Evolutionary conservation across 1,284 basidiomycete species (phyloP), one percentile per base, ranked within the genome.

Genomic region (Apiotrichum domesticum): DNA sequence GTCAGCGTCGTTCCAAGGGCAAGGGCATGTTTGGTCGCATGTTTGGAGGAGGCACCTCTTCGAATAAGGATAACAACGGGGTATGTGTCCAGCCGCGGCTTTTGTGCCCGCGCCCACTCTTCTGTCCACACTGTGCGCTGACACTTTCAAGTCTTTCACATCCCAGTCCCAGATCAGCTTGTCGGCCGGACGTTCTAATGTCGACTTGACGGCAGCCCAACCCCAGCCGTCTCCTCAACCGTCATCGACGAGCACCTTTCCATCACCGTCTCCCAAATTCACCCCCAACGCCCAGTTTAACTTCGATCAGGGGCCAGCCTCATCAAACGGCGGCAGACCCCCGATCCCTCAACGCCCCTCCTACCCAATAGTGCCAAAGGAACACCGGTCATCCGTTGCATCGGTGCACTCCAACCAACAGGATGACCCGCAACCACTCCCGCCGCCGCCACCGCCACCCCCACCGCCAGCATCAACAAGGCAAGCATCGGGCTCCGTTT

Each of bases 11-110:
- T 29, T 45, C 43, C 56, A 59, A 74, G 67, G 57, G 69, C 70
- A 35, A 72, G 59, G 73, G 74, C 13, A 65, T 77, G 57, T 72
- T 76, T 56, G 74, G 74, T 2, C 64, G 73, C 51, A 72, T 76
- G 69, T 77, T 77, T 61, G 72, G 72, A 4, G 41, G 41, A 8
- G 14, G 56, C 65, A 53, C 60, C 2, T 58, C 55, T 29, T 58
- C 58, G 1, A 55, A 29, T 52, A 61, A 59, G 10, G 43, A 62
- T 32, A 46, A 58, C 21, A 21, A 21, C 21, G 21, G 21, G 21
- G 21, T 21, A 21, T 21, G 21, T 21, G 21, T 21, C 21, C 21
- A 21, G 21, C 21, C 21, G 21, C 21, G 21, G 21, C 21, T 21
- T 21, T 21, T 21, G 21, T 21, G 21, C 21, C 21, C 21, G 21